Base-by-base conservation (phyloP, 768 basidiomycete species). In the Clavaria fumosa region DNA sequence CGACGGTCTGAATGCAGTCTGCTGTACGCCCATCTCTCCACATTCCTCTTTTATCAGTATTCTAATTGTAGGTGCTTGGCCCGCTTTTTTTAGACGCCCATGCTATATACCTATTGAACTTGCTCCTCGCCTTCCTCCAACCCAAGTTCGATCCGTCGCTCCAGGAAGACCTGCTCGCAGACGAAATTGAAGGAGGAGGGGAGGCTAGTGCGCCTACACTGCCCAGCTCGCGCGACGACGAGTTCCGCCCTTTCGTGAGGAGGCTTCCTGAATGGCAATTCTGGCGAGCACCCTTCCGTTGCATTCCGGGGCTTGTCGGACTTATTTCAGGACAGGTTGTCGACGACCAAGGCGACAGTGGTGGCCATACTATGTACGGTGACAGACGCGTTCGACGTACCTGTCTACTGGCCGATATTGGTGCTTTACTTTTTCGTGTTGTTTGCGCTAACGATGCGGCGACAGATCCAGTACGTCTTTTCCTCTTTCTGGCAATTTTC, bases 401-500 rank as follows among this genome's bases (percentile, higher is more conserved):
- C 95, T 5, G 95, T 97, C 17, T 97, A 95, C 62, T 97, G 95
- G 91, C 95, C 95, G 5, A 97, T 99, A 57, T 74, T 99, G 38
- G 77, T 97, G 48, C 66, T 96, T 41, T 99, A 99, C 64, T 99
- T 97, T 68, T 83, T 83, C 57, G 80, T 90, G 30, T 70, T 97
- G 38, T 96, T 96, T 53, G 72, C 84, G 15, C 64, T 97, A 48
- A 97, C 93, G 3, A 93, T 99, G 88, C 72, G 90, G 44, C 65
- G 89, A 44, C 90, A 96, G 59, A 90, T 96, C 46, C 85, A 88
- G 89, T 93, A 55, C 50, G 89, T 70, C 2, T 35, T 18, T n/a
- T 3, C 18, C 9, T 7, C 19, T 5, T 31, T 30, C 28, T 3
- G 15, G 11, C 14, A 15, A n/a, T 32, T 40, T 3, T 4, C 10